Evolutionary conservation across 257 asterid genomes (phyloP), one percentile per base, ranked within the genome.

Genomic region (Fraxinus pennsylvanica): DNA sequence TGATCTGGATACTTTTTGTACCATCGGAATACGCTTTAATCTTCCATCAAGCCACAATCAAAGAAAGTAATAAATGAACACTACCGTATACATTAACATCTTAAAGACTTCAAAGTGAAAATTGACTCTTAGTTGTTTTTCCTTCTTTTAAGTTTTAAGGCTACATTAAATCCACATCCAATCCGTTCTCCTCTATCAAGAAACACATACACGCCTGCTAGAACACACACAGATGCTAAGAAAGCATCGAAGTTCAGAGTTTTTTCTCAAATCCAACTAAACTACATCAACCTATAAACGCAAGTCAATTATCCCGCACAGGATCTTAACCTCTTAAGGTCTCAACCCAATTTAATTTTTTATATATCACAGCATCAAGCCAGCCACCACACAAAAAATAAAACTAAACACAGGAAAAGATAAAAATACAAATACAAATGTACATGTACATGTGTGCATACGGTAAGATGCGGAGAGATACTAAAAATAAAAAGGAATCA

Each of bases 31-130:
- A 63, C 22, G 71, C 7, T 22, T 9, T 21, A 81, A 61, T 36
- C 71, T 73, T 78, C 27, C 79, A 68, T 43, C 36, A 38, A 45
- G 4, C 72, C 76, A 75, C 59, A 76, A 29, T 59, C 38, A 17
- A 33, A 41, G 70, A 43, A 50, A 73, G 66, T 57, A n/a, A 57
- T 9, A 14, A 68, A 68, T 22, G 17, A 73, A 1, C 43, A 4
- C 57, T 39, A 6, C 27, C 19, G 4, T 47, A 14, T 47, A 47
- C 6, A 25, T 39, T n/a, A 43, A 57, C 67, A 22, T 41, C 63
- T n/a, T 27, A 41, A 41, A 41, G 1, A 41, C 47, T 41, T 41
- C 27, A 67, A 68, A 33, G 17, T 17, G 17, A 27, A 5, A 47
- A n/a, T 9, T 45, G 63, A 71, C 27, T 4, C 39, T 45, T 14